Percentiles rank a stretch among this genome's conserved stretches.
phyloP scores from a whole-genome alignment of 495 filamentous ascomycete species.

The Neurospora sp. region DNA sequence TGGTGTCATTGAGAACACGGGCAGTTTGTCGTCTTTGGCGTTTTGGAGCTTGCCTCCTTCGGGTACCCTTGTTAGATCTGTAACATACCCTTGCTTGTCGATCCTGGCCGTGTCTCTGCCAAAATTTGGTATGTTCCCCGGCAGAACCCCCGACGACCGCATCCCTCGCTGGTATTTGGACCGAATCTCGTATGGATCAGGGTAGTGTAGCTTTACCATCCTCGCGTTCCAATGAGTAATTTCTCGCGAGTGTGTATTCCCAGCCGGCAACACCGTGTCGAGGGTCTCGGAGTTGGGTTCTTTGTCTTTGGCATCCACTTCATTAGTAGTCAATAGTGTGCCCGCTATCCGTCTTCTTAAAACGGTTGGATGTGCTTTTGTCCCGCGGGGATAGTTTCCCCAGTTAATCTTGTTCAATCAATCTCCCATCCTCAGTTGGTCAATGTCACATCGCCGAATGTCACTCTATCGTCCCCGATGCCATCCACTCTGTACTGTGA shows the following conservation, averaged over 20 bases:
- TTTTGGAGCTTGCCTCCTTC: slow-evolving; percentile 6
- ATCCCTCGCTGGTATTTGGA: slow-evolving; percentile 18
- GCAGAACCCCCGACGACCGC: not conserved
- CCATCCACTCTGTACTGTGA: not conserved
- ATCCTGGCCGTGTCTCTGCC: slow-evolving; percentile 19
- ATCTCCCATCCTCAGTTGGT: not conserved
- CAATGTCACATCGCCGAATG: slow-evolving; percentile 7
- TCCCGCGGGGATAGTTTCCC: not conserved
- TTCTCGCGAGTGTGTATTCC: slow-evolving; percentile 1
- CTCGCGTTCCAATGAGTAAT: not conserved
- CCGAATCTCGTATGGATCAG: not conserved
- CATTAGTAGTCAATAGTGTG: not conserved
- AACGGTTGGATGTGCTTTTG: not conserved
- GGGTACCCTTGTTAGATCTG: slow-evolving; percentile 19
- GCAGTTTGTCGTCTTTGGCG: not conserved
- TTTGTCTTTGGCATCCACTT: not conserved
- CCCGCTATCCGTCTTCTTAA: not conserved
- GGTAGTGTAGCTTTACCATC: not conserved
- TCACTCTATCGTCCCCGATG: slow-evolving; percentile 6
- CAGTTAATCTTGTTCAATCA: slow-evolving; percentile 1
- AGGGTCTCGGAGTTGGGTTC: slow-evolving; percentile 1
- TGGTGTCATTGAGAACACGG: not conserved
- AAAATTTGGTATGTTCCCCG: slow-evolving; percentile 14
- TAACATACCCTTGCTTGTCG: slow-evolving; percentile 21
- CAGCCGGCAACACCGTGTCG: slow-evolving; percentile 1